Base-by-base conservation (phyloP, 257 asterid genomes). In the Thymus mandschuricus region DNA sequence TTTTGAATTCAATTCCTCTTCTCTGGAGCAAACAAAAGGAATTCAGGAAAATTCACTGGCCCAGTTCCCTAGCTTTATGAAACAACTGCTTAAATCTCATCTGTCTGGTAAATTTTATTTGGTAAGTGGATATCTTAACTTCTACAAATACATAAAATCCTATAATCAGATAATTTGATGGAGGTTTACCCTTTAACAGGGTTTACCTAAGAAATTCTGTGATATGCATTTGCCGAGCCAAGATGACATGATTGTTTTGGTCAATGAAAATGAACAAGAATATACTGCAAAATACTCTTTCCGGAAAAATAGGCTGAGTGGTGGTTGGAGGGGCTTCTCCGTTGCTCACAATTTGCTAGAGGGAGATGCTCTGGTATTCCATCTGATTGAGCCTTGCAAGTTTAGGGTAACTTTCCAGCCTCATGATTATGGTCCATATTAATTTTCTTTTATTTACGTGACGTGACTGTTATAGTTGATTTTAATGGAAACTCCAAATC, bases 251-350 rank as follows among this genome's bases (percentile, higher is more conserved):
- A 51, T 85, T 64, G 72, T 86, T 71, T 85, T 86, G 85, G 87
- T 83, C 69, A 92, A 80, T 45, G 87, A 85, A 71, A 63, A 76
- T 21, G 85, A 74, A 31, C 45, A 76, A 45, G 88, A 82, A 79
- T 79, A 72, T 76, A 21, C 13, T 5, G 80, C 83, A 2, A 82
- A 76, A 50, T 88, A 83, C 84, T 82, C 86, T 34, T 64, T 52
- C 33, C 70, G 64, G 12, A 86, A 82, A 64, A 80, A 73, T 52
- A 84, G 93, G 78, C 71, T 90, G 7, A 80, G 88, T 58, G 86
- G 79, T 43, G 97, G 97, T 46, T 90, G 97, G 96, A 84, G 90
- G 78, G 87, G 84, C 34, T 90, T 90, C 72, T 81, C 93, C 67
- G 60, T 81, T 11, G 83, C 83, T 10, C 97, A 90, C 80, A 78